Evolutionary conservation across 441 rosid species (phyloP), one percentile per base, ranked within the genome.

Genomic region (Pelargonium cotyledonis): DNA sequence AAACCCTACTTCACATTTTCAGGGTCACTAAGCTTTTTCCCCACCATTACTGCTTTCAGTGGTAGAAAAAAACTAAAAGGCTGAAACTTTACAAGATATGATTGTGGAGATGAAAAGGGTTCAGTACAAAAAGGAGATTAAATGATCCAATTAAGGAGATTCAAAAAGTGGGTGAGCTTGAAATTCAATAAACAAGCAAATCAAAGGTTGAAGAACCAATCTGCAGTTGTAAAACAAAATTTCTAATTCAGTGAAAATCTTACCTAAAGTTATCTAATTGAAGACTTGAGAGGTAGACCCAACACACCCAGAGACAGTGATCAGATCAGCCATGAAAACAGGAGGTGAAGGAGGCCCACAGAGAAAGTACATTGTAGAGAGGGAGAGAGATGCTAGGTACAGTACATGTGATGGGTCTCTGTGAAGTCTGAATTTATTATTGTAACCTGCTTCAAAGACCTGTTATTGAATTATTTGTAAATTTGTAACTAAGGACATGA

Each of bases 11-110:
- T 79, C 29, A 72, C 66, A 66, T 69, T 74, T 76, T 69, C 58
- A 68, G 77, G 69, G 76, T 78, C 68, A 70, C 78, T 80, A 68
- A 46, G 65, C 75, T 83, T 79, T 79, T 29, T 19, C 29, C 55
- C 40, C 15, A 51, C 8, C 72, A 76, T 66, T 65, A 49, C 73
- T 67, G 67, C 79, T 78, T 72, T 49, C 5, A 68, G 74, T 81
- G 69, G 29, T 70, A 47, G 66, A 66, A 65, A 72, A 73, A n/a
- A n/a, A n/a, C n/a, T n/a, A 65, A 64, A 49, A 49, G 55, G 78
- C 70, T 63, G 65, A 16, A 65, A 77, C 23, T n/a, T 65, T 41
- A 8, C 0, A 58, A 38, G 23, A 10, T 41, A 15, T 21, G 51
- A 6, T 18, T 55, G 62, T 44, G 63, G 64, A 60, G 60, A 41